Conservation (phyloP, 768 basidiomycete species). For the Gautieria morchelliformis region DNA sequence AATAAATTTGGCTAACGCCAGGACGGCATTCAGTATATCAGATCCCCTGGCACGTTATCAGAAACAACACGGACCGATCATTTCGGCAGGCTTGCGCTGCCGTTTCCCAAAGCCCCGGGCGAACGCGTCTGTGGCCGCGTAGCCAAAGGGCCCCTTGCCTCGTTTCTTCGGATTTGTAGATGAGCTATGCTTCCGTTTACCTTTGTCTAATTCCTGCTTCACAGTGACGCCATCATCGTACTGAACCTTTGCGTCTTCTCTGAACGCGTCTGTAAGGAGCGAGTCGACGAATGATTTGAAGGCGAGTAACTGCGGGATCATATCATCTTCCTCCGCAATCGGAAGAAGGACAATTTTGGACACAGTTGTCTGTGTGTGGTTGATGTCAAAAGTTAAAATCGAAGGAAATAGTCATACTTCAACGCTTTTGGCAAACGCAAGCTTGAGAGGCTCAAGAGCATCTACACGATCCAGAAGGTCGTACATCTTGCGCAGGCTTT, state of each 20-base stretch:
- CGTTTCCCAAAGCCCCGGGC: slow-evolving; percentile 59
- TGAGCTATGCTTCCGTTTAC: neutral
- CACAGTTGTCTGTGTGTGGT: slow-evolving; percentile 38
- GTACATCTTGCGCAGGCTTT: slow-evolving; percentile 45
- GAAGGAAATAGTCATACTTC: slow-evolving; percentile 37
- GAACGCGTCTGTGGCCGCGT: slow-evolving; percentile 68
- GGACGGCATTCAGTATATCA: neutral
- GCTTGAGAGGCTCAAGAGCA: slow-evolving; percentile 41
- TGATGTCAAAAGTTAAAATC: slow-evolving; percentile 6
- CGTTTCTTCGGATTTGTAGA: neutral
- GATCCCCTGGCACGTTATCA: slow-evolving; percentile 9
- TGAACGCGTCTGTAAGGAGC: slow-evolving; percentile 42
- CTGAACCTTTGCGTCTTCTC: slow-evolving; percentile 25
- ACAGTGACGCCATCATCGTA: neutral
- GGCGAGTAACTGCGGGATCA: slow-evolving; percentile 64
- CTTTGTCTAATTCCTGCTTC: neutral
- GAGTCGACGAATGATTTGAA: slow-evolving; percentile 53
- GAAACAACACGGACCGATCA: slow-evolving; percentile 35
- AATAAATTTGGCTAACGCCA: slow-evolving; percentile 60
- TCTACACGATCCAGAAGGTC: slow-evolving; percentile 49
- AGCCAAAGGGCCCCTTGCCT: slow-evolving; percentile 32
- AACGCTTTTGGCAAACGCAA: slow-evolving; percentile 45
- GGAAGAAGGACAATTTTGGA: slow-evolving; percentile 43
- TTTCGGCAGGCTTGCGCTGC: slow-evolving; percentile 75
- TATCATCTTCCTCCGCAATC: slow-evolving; percentile 50